These are phyloP conservation scores for Protomyces lactucae-debilis DNA, from an alignment of 1,139 yeast genomes.

Conservation along the genomic window DNA sequence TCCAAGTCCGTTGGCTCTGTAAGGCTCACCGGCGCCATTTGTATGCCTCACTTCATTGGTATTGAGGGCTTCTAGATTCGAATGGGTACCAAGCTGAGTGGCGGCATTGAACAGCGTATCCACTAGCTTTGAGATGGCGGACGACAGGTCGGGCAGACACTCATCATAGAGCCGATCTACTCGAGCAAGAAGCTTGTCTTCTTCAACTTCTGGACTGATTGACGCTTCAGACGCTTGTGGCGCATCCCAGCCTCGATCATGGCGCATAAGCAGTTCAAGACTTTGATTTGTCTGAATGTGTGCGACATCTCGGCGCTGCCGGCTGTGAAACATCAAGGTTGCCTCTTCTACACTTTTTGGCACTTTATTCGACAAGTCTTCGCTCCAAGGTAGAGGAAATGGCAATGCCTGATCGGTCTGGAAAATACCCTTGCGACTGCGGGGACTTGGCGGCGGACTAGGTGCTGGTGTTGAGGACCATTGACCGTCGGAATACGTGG, in stretches of 20 bases:
- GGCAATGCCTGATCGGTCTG: conserved; percentile 80
- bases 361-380: conserved; percentile 41
- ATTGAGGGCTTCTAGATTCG: too few species aligned
- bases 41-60: not conserved
- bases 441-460: conserved; percentile 47
- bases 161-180: not conserved
- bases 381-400: conserved; percentile 60
- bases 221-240: not conserved
- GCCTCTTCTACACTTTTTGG: conserved; percentile 84
- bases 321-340: conserved; percentile 54
- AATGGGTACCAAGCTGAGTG: not conserved
- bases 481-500: conserved; percentile 7
- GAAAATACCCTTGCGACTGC: conserved; percentile 59
- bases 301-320: conserved; percentile 62
- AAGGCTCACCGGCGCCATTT: not conserved
- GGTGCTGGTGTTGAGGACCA: conserved; percentile 43
- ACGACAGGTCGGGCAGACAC: not conserved
- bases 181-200: conserved; percentile 20
- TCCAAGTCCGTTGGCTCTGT: not conserved
- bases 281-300: conserved; percentile 68
- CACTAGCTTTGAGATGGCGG: not conserved
- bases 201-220: not conserved
- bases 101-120: conserved; percentile 2
- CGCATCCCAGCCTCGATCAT: conserved; percentile 63
- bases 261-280: conserved; percentile 61